Evolutionary conservation across 441 rosid genomes (phyloP), one percentile per base, ranked within the genome.

Genomic region (Caryocar brasiliense): DNA sequence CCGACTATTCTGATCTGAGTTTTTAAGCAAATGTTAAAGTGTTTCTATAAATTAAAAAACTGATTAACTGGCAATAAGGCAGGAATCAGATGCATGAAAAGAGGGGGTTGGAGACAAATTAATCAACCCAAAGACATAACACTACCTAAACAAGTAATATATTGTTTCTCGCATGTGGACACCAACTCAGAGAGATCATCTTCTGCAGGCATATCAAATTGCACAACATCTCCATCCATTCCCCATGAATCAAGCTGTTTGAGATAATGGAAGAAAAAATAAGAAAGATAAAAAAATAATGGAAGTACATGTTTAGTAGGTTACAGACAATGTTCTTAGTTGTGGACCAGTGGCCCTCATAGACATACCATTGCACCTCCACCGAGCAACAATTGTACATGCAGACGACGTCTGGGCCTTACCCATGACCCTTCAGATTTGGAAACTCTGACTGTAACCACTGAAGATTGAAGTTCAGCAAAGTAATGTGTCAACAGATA

Each of bases 201-300:
- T 52, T 75, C 80, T 33, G 85, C 63, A 61, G 98, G 96, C 62
- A 85, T 29, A 26, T 22, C 50, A 47, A 92, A 76, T 61, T 80
- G 74, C 61, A 92, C 24, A 21, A 48, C 52, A 30, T 85, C 91
- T 58, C 98, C 98, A 72, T 92, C 98, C 73, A 62, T 76, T 59
- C 96, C 95, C 94, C 89, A 83, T 34, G 75, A 63, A 63, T 81
- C 82, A 65, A 87, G 78, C 98, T 92, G 84, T 39, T 41, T 25
- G 37, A 29, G 47, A 37, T n/a, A n/a, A n/a, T n/a, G n/a, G n/a
- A n/a, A n/a, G n/a, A n/a, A n/a, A n/a, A n/a, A n/a, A n/a, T n/a
- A n/a, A n/a, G n/a, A n/a, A n/a, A n/a, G n/a, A n/a, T n/a, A n/a
- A n/a, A n/a, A n/a, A n/a, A n/a, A n/a, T n/a, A n/a, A n/a, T n/a